phyloP scores from a whole-genome alignment of 2,329 filamentous ascomycete species.

The Xenoacremonium recifei region DNA sequence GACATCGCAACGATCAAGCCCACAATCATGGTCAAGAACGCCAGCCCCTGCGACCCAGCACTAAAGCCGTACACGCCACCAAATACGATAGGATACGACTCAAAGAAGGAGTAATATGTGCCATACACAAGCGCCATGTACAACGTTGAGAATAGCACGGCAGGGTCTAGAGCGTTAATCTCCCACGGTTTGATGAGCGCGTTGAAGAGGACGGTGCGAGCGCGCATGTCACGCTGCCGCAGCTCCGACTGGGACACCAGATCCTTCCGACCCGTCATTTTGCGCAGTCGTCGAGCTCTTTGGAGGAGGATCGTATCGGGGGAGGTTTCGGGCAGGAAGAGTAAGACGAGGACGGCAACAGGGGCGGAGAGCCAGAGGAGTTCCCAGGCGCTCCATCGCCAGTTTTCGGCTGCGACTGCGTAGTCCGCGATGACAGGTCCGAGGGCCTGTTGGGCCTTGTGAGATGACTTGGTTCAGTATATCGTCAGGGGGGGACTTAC shows the following conservation, averaged over 20 bases:
- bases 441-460: background rate
- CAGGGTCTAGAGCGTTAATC: conserved; percentile 32
- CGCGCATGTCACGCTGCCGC: conserved; percentile 17
- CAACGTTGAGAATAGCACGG: conserved; percentile 32
- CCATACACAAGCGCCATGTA: conserved; percentile 47
- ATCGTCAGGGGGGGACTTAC: background rate
- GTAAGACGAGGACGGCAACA: conserved; percentile 50
- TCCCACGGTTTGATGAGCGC: conserved; percentile 28
- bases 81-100: conserved; percentile 59
- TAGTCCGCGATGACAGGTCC: conserved; percentile 30
- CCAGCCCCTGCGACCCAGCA: conserved; percentile 59
- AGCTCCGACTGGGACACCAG: conserved; percentile 20
- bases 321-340: conserved; percentile 58
- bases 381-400: conserved; percentile 58
- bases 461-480: background rate
- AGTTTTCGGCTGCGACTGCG: conserved; percentile 47
- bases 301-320: conserved; percentile 53
- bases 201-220: conserved; percentile 14
- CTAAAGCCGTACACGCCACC: conserved; percentile 35
- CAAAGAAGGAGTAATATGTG: conserved; percentile 60
- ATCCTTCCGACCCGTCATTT: conserved; percentile 8
- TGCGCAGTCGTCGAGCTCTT: conserved; percentile 53
- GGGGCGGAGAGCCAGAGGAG: conserved; percentile 54
- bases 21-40: conserved; percentile 58
- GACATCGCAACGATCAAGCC: conserved; percentile 57